These are phyloP conservation scores for Exobasidium cylindrosporum DNA, from an alignment of 1,284 basidiomycete genomes.

Conservation along the genomic window DNA sequence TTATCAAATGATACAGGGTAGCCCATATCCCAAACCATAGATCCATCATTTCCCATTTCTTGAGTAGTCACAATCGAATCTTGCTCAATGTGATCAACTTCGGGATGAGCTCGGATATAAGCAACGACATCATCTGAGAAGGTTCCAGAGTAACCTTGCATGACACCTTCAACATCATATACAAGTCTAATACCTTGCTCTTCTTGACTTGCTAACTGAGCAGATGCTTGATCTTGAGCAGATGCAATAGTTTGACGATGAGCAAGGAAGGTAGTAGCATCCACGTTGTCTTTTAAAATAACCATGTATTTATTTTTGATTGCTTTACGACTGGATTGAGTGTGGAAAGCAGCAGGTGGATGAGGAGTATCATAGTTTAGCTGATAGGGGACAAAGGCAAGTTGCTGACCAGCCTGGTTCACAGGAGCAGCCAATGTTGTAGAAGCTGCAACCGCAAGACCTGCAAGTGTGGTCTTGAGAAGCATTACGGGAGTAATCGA, in stretches of 20 bases:
- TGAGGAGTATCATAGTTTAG: slow-evolving; percentile 11
- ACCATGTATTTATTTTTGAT: slow-evolving; percentile 51
- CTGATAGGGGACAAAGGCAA: slow-evolving; percentile 17
- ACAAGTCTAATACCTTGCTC: slow-evolving; percentile 41
- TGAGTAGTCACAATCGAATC: slow-evolving; percentile 60
- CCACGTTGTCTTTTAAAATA: slow-evolving; percentile 49
- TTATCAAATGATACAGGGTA: slow-evolving; percentile 66
- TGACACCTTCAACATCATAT: slow-evolving; percentile 39
- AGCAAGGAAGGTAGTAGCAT: slow-evolving; percentile 34
- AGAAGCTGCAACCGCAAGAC: slow-evolving; percentile 3
- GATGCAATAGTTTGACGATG: slow-evolving; percentile 39
- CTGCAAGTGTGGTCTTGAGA: neutral
- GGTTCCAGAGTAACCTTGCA: slow-evolving; percentile 80
- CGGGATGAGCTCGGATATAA: slow-evolving; percentile 77
- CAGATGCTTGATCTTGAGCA: slow-evolving; percentile 36
- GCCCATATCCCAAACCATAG: slow-evolving; percentile 37
- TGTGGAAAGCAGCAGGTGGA: slow-evolving; percentile 10
- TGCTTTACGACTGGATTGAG: slow-evolving; percentile 23
- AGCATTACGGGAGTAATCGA: neutral
- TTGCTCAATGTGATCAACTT: slow-evolving; percentile 87
- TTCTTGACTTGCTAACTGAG: slow-evolving; percentile 34
- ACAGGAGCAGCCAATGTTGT: slow-evolving; percentile 6
- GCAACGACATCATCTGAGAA: slow-evolving; percentile 75
- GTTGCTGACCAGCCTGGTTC: slow-evolving; percentile 10
- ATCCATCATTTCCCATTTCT: slow-evolving; percentile 46